Base-by-base conservation (phyloP, 1,284 basidiomycete species). In the Salmacisia buchloeana region DNA sequence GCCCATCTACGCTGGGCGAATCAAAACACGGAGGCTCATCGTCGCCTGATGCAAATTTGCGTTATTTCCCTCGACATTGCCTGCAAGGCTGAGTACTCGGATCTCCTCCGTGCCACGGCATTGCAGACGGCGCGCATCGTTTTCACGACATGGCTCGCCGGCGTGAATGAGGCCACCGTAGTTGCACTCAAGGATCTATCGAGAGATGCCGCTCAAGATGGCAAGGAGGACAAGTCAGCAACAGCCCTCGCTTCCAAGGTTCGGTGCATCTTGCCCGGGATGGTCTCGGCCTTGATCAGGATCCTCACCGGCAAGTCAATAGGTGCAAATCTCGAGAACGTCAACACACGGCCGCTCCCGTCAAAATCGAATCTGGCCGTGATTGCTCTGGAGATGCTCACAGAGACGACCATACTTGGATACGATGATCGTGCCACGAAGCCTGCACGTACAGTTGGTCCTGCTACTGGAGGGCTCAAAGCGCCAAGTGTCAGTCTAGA, bases 361-460 rank as follows among this genome's bases (percentile, higher is more conserved):
- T 54, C 49, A 33, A 54, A 54, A 18, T 18, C 27, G 18, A 31
- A 31, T 18, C 49, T 54, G 10, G 49, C 49, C 6, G 18, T 31
- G 21, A 12, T 54, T 29, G 49, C 49, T 2, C 49, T 54, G 2
- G 15, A 54, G 27, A 54, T n/a, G 2, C 13, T 54, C 1, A 31
- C 49, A n/a, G 27, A 54, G 29, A 33, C 49, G 29, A 54, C 25
- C 25, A 25, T 54, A 18, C 49, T 54, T 29, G 49, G 27, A 7
- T 54, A 33, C 49, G 27, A 54, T n/a, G 49, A 54, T 31, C 49
- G 49, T 15, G 49, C 49, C 15, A 54, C 49, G n/a, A n/a, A n/a
- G n/a, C n/a, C n/a, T n/a, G n/a, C n/a, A n/a, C n/a, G n/a, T n/a
- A n/a, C n/a, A n/a, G n/a, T n/a, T n/a, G n/a, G n/a, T n/a, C n/a